Conservation (phyloP, 441 rosid species). For the Manihot esculenta region DNA sequence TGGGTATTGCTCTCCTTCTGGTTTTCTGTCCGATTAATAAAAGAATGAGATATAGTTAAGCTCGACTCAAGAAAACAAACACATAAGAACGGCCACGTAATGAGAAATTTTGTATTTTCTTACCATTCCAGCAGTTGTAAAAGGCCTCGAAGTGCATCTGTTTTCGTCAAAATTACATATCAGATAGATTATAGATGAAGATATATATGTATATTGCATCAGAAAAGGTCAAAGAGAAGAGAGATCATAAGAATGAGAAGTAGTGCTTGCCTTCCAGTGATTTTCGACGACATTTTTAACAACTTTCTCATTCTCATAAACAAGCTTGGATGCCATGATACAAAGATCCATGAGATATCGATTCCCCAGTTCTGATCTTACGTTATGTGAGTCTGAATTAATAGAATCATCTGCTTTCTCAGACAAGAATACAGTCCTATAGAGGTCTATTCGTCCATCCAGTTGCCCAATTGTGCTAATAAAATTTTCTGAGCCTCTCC, state of each 20-base stretch:
- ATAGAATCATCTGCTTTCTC: neutral
- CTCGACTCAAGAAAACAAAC: neutral
- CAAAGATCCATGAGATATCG: conserved; percentile 14
- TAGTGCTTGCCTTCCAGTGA: conserved; percentile 12
- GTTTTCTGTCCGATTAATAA: conserved; percentile 1
- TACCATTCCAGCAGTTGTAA: conserved; percentile 24
- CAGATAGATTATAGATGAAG: neutral
- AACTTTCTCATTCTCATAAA: conserved; percentile 11
- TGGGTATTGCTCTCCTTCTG: too few relatives aligned
- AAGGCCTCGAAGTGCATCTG: conserved; percentile 22
- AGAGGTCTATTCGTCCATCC: conserved; percentile 38
- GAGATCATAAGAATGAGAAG: neutral
- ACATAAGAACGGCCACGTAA: neutral
- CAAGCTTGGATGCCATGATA: conserved; percentile 12
- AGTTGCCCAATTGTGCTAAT: conserved; percentile 34
- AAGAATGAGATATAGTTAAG: neutral
- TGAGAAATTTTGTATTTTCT: neutral
- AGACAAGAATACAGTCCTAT: neutral
- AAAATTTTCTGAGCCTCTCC: conserved; percentile 54
- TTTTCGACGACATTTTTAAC: neutral
- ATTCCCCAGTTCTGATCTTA: neutral
- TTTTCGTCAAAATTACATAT: neutral
- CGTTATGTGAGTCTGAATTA: neutral
- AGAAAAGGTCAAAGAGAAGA: neutral
- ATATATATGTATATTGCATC: neutral